Evolutionary conservation across 768 basidiomycete genomes (phyloP), one percentile per base, ranked within the genome.

Genomic region (Mycena alexandri): DNA sequence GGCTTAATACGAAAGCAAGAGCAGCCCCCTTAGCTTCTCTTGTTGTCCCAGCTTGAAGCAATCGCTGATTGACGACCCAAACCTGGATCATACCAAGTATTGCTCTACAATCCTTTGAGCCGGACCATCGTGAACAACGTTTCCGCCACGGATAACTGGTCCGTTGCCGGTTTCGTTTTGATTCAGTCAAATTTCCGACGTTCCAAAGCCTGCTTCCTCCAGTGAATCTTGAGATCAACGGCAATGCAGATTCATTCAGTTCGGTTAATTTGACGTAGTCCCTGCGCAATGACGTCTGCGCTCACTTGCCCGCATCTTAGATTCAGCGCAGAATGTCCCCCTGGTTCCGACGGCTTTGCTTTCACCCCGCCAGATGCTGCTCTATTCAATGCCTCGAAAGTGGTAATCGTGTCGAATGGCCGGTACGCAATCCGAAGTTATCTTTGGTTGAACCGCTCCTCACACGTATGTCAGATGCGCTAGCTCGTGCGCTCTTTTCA

Each of bases 321-420:
- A 68, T 67, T 85, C 24, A 84, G 84, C 8, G 82, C 83, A 70
- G 84, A 85, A 74, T 86, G 84, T 63, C 79, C 82, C 67, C 29
- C 29, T 29, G 29, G 29, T 29, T 82, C 81, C 33, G 22, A n/a
- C 24, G 59, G 13, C 5, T 69, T 69, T 29, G 41, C 53, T 2
- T 74, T 76, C 69, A 66, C 76, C 25, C 78, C 84, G 50, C 87
- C 88, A 7, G 74, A 78, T 12, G 73, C 80, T 57, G 81, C 77
- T n/a, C 75, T 89, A 22, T 89, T 89, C 73, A 78, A 84, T 42
- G 75, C 85, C 9, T 77, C 80, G 63, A 82, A 86, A 61, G 78
- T 87, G 2, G 82, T 81, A 19, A 87, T 89, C 57, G 78, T 90
- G 21, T 84, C 82, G 22, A 89, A 89, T 71, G 87, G 88, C 69